A percentile compares a stretch with the other conserved stretches of the same genome.
phyloP scores from a whole-genome alignment of 2,329 filamentous ascomycete genomes.

The Fusarium tjaetaba region DNA sequence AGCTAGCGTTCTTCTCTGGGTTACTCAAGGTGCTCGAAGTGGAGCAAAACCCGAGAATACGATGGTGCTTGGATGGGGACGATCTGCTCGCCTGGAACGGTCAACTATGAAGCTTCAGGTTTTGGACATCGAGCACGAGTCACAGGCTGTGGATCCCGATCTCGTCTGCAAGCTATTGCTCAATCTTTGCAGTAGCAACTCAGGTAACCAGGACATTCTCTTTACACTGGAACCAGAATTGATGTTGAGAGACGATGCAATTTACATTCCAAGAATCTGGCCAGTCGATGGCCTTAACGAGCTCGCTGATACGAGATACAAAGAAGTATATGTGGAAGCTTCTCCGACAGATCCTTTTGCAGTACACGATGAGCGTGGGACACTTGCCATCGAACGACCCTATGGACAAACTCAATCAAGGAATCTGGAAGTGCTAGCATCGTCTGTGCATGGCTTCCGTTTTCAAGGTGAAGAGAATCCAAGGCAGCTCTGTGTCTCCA shows the following conservation, averaged over 20 bases:
- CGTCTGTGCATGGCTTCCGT: not conserved
- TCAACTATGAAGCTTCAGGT: not conserved
- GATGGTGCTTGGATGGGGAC: not conserved
- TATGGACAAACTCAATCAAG: not conserved
- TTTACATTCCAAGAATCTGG: not conserved
- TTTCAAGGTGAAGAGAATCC: not conserved
- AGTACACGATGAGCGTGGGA: not conserved
- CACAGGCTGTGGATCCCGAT: not conserved
- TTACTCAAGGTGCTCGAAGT: not conserved
- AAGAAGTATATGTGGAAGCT: not conserved
- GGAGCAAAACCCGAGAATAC: not conserved
- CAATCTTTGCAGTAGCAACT: not conserved
- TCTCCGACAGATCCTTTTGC: not conserved
- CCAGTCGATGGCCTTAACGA: not conserved
- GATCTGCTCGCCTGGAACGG: not conserved
- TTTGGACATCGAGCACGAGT: not conserved
- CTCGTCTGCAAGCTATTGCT: not conserved
- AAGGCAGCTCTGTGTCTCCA: not conserved
- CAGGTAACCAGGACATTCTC: not conserved
- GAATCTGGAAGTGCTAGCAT: not conserved
- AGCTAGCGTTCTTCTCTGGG: not conserved
- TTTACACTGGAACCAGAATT: not conserved
- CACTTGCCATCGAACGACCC: not conserved
- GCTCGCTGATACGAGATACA: not conserved
- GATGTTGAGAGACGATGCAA: not conserved